Percentiles rank a stretch among this genome's conserved stretches.
Evolutionary conservation across 2,329 filamentous ascomycete species (phyloP).

Genomic region (Achaetomium macrosporum): DNA sequence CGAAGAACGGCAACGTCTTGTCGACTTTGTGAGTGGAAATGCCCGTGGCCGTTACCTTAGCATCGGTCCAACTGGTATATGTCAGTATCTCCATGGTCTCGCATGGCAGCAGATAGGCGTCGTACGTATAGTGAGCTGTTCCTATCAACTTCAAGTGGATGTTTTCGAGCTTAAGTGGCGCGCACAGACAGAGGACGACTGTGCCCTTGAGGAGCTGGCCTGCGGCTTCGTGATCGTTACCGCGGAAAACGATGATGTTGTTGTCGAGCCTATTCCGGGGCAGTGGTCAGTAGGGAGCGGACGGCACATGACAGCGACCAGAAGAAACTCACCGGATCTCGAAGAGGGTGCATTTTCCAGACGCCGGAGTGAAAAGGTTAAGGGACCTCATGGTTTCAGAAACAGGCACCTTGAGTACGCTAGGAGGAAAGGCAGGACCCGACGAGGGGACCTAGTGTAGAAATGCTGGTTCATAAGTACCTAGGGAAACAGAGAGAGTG

Average conservation of each 20-base stretch:
- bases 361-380: slow-evolving; percentile 49
- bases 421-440: slow-evolving; percentile 7
- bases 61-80: slow-evolving; percentile 44
- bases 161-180: slow-evolving; percentile 65
- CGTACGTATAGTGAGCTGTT: slow-evolving; percentile 60
- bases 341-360: slow-evolving; percentile 49
- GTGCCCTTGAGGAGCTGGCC: slow-evolving; percentile 69
- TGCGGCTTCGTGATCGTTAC: slow-evolving; percentile 66
- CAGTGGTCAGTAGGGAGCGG: slow-evolving; percentile 5
- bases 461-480: slow-evolving; percentile 9
- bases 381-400: slow-evolving; percentile 48
- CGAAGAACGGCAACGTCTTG: slow-evolving; percentile 54
- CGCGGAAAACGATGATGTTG: slow-evolving; percentile 73
- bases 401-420: neutral
- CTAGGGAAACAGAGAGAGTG: neutral
- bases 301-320: neutral
- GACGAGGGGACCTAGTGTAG: slow-evolving; percentile 7
- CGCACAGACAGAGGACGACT: slow-evolving; percentile 66
- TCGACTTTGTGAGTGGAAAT: slow-evolving; percentile 56
- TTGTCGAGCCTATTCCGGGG: slow-evolving; percentile 57
- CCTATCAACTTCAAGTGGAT: slow-evolving; percentile 67
- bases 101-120: slow-evolving; percentile 10
- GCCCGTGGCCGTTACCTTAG: slow-evolving; percentile 49
- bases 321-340: slow-evolving; percentile 49
- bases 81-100: slow-evolving; percentile 15